Base-by-base conservation (phyloP, 1,284 basidiomycete species). In the Cutaneotrichosporon sp. region DNA sequence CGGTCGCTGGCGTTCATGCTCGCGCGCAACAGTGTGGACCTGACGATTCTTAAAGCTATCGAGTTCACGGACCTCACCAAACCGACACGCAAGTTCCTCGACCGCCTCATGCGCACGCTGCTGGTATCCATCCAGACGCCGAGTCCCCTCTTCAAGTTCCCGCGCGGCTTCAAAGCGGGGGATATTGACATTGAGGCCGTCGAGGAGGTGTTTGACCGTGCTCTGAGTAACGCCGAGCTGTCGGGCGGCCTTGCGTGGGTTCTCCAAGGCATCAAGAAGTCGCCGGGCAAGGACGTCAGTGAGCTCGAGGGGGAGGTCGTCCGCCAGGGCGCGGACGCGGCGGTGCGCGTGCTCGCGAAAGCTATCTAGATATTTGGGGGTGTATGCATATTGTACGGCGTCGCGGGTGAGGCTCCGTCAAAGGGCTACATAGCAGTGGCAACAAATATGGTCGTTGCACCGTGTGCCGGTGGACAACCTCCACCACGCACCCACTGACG, bases 41-140 rank as follows among this genome's bases (percentile, higher is more conserved):
- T 97, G 40, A 79, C 82, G 1, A 82, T 94, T 8, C 78, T 97
- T 59, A 97, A 94, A 81, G 88, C 90, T 12, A 79, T 96, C 37
- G 88, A 92, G 65, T 94, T 96, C 68, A 85, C 84, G 0, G 62
- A 77, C 1, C 78, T 92, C 46, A 84, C 87, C 60, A 73, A 81
- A 4, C 79, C 80, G 49, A 82, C 87, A 4, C 76, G 69, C 3
- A 72, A 68, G 17, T 96, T 94, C 73, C 76, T 96, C 45, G 77
- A 76, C 52, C 81, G 84, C 46, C 73, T 93, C 48, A 78, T 94
- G 57, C 72, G 78, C 9, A 80, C 85, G 52, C 70, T 88, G 20
- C 82, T 92, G 61, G 71, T 88, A 49, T 81, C 82, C 46, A 85
- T 83, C 33, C 91, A 94, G 69, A 79, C 82, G 0, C 69, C 82